Conservation (phyloP, 2,329 filamentous ascomycete species). For the Penicillium aurantiogriseum region DNA sequence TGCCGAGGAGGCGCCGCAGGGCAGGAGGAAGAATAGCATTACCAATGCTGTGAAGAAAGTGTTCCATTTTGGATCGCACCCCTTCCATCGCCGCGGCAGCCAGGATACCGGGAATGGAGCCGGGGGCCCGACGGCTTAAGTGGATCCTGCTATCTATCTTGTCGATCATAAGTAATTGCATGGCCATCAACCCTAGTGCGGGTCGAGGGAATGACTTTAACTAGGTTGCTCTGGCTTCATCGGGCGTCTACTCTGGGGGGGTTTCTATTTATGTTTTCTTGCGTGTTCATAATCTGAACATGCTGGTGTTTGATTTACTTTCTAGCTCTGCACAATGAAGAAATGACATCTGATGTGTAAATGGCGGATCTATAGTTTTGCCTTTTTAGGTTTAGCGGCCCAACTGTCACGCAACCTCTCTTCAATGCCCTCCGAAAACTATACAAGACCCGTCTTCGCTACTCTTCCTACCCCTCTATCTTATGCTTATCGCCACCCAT, state of each 20-base stretch:
- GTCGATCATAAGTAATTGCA: conserved; percentile 8
- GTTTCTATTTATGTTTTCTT: neutral
- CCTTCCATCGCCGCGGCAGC: conserved; percentile 39
- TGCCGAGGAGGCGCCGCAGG: conserved; percentile 18
- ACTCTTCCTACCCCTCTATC: too few relatives aligned
- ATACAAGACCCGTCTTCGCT: too few relatives aligned
- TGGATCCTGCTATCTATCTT: neutral
- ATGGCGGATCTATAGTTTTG: too few relatives aligned
- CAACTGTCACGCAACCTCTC: too few relatives aligned
- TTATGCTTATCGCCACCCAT: too few relatives aligned
- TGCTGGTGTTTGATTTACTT: conserved; percentile 4
- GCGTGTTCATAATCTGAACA: conserved; percentile 6
- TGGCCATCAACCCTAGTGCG: neutral
- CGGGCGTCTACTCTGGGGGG: conserved; percentile 4
- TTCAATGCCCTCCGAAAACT: too few relatives aligned
- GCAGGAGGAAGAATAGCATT: conserved; percentile 35
- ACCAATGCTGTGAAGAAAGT: conserved; percentile 44
- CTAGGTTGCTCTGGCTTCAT: neutral
- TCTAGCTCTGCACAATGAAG: conserved; percentile 2
- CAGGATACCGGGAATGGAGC: conserved; percentile 14
- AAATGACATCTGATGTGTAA: neutral
- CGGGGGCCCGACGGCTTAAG: conserved; percentile 4
- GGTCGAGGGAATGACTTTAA: neutral
- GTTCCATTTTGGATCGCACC: conserved; percentile 34
- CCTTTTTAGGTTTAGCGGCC: too few relatives aligned